phyloP scores from a whole-genome alignment of 139 green algal species.

The Yamagishiella unicocca region DNA sequence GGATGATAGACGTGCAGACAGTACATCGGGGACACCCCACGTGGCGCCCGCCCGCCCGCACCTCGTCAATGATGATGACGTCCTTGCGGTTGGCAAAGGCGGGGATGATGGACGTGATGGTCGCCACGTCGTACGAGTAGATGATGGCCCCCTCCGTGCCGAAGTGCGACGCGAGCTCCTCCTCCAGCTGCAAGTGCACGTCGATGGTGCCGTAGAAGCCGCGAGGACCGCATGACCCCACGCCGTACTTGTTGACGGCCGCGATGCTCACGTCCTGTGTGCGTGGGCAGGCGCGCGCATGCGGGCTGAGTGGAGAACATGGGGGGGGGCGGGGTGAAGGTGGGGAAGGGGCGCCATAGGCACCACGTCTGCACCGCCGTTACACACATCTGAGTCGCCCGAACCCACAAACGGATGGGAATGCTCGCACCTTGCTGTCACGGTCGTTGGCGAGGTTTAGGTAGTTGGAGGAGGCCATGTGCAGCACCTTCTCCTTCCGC shows the following conservation, averaged over 20 bases:
- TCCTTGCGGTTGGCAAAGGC: slow-evolving; percentile 94
- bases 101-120: slow-evolving; percentile 90
- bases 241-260: slow-evolving; percentile 94
- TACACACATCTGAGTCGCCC: too few species aligned
- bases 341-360: too few species aligned
- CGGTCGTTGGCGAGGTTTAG: slow-evolving; percentile 77
- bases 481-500: slow-evolving; percentile 73
- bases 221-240: slow-evolving; percentile 95
- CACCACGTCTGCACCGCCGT: too few species aligned
- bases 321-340: too few species aligned
- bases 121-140: slow-evolving; percentile 96
- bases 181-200: slow-evolving; percentile 84
- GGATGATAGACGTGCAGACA: too few species aligned
- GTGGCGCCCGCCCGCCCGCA: slow-evolving; percentile 19
- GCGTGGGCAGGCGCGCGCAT: too few species aligned
- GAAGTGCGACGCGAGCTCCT: slow-evolving; percentile 85
- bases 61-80: slow-evolving; percentile 89
- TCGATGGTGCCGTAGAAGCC: slow-evolving; percentile 99
- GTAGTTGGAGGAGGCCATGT: slow-evolving; percentile 91
- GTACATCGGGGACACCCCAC: too few species aligned
- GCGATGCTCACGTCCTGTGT: slow-evolving; percentile 12
- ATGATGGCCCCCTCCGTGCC: slow-evolving; percentile 90
- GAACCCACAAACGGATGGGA: too few species aligned
- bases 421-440: slow-evolving; percentile 13
- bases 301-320: too few species aligned